phyloP scores from a whole-genome alignment of 176 grass and related monocot genomes.

The Aechmea fasciata region DNA sequence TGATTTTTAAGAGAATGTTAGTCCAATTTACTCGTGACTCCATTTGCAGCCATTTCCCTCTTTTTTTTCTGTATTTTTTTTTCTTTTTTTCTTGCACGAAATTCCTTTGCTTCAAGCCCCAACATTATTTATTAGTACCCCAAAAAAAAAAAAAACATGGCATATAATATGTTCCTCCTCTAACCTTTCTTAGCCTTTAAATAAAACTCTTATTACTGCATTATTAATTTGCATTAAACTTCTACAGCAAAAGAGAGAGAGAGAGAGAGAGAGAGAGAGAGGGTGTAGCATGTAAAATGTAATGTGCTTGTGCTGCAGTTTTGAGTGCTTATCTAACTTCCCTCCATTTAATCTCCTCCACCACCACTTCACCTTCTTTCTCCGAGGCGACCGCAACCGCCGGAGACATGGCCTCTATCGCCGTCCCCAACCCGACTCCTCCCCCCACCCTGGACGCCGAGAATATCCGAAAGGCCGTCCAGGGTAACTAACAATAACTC shows the following conservation, averaged over 20 bases:
- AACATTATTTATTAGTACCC: too few species aligned
- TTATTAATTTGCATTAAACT: background rate
- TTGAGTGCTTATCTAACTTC: conserved; percentile 48
- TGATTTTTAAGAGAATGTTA: too few species aligned
- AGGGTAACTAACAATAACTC: conserved; percentile 21
- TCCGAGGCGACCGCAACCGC: background rate
- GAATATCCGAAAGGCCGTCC: conserved; percentile 58
- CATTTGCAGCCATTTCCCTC: too few species aligned
- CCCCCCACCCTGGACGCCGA: conserved; percentile 48
- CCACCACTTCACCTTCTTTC: conserved; percentile 5
- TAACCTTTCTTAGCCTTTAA: too few species aligned
- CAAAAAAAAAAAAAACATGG: too few species aligned
- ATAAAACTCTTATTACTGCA: too few species aligned
- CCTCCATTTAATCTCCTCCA: conserved; percentile 37
- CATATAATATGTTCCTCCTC: too few species aligned
- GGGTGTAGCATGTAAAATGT: conserved; percentile 5
- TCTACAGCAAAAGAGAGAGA: conserved; percentile 1
- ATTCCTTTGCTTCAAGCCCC: too few species aligned
- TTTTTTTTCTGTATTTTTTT: too few species aligned
- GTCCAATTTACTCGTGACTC: too few species aligned
- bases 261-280: conserved; percentile 9
- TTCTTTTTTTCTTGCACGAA: too few species aligned
- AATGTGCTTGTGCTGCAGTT: conserved; percentile 44
- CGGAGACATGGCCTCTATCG: conserved; percentile 57
- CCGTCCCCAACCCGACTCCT: conserved; percentile 33